phyloP scores from a whole-genome alignment of 2,329 filamentous ascomycete species.

The Epichloe elymi region DNA sequence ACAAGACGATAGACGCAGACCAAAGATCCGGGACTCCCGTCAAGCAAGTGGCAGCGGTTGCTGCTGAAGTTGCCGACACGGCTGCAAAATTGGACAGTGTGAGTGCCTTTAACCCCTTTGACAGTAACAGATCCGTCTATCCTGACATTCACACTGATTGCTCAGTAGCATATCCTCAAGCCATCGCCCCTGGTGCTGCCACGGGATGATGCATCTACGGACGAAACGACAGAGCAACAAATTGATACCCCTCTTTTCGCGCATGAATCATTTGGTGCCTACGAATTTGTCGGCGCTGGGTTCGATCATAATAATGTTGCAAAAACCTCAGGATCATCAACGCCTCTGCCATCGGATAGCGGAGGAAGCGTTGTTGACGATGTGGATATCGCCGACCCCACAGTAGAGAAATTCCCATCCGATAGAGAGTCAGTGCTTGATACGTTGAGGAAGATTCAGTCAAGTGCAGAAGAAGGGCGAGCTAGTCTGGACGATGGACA shows the following conservation, averaged over 20 bases:
- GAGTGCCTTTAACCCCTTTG: conserved; percentile 4
- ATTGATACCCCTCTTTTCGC: conserved; percentile 28
- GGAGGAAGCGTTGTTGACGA: conserved; percentile 8
- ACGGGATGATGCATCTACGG: neutral
- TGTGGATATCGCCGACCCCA: conserved; percentile 32
- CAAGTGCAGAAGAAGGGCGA: conserved; percentile 28
- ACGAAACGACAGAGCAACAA: neutral
- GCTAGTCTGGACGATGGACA: conserved; percentile 22
- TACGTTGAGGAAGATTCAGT: conserved; percentile 32
- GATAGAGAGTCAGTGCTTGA: conserved; percentile 30
- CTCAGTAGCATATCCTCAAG: conserved; percentile 7
- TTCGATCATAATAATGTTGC: conserved; percentile 15
- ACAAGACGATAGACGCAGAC: neutral
- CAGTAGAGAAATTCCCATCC: conserved; percentile 34
- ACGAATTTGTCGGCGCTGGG: conserved; percentile 21
- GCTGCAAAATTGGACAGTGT: conserved; percentile 24
- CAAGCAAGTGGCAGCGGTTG: conserved; percentile 26
- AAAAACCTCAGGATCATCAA: conserved; percentile 9
- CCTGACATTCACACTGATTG: conserved; percentile 9
- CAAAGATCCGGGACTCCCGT: conserved; percentile 24
- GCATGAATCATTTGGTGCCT: conserved; percentile 32
- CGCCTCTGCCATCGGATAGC: conserved; percentile 8
- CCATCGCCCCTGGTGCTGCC: conserved; percentile 1
- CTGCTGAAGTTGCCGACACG: conserved; percentile 31
- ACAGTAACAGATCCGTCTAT: neutral